These are phyloP conservation scores for Trametes polyzona DNA, from an alignment of 1,284 basidiomycete genomes.

Conservation along the genomic window DNA sequence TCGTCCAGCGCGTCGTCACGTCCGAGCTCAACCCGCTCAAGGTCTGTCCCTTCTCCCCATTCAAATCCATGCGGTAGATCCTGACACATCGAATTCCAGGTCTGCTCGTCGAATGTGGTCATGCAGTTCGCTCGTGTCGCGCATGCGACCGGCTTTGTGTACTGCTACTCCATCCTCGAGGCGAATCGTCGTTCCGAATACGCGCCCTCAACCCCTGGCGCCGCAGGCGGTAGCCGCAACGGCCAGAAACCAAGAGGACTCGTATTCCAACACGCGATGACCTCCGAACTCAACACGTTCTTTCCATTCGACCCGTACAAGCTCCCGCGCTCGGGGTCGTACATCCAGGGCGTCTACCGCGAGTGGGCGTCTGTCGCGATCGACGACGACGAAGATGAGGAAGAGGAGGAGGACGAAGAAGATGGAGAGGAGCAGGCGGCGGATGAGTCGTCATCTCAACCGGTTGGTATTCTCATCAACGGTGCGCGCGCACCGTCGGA, in stretches of 20 bases:
- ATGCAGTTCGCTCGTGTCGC: conserved; percentile 95
- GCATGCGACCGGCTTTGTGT: conserved; percentile 90
- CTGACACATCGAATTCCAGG: conserved; percentile 44
- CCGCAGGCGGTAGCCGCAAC: background rate
- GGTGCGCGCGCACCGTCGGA: conserved; percentile 20
- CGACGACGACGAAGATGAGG: conserved; percentile 64
- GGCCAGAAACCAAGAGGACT: conserved; percentile 30
- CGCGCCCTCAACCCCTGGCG: conserved; percentile 25
- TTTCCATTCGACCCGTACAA: conserved; percentile 99
- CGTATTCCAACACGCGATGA: conserved; percentile 46
- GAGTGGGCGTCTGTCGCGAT: conserved; percentile 82
- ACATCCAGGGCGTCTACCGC: conserved; percentile 73
- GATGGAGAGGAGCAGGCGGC: conserved; percentile 19
- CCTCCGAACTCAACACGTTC: conserved; percentile 87
- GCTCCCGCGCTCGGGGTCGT: conserved; percentile 74
- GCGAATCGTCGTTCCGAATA: conserved; percentile 74
- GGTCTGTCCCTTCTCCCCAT: conserved; percentile 45
- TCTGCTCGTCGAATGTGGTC: conserved; percentile 91
- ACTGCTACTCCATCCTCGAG: conserved; percentile 94
- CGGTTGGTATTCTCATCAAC: conserved; percentile 20
- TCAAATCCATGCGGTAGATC: background rate
- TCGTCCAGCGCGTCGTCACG: conserved; percentile 82
- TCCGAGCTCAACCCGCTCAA: conserved; percentile 91
- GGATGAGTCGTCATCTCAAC: background rate
- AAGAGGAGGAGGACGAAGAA: conserved; percentile 43